A percentile compares a stretch with the other conserved stretches of the same genome.
These are phyloP conservation scores for Terana coerulea DNA, from an alignment of 768 basidiomycete genomes.

Conservation along the genomic window DNA sequence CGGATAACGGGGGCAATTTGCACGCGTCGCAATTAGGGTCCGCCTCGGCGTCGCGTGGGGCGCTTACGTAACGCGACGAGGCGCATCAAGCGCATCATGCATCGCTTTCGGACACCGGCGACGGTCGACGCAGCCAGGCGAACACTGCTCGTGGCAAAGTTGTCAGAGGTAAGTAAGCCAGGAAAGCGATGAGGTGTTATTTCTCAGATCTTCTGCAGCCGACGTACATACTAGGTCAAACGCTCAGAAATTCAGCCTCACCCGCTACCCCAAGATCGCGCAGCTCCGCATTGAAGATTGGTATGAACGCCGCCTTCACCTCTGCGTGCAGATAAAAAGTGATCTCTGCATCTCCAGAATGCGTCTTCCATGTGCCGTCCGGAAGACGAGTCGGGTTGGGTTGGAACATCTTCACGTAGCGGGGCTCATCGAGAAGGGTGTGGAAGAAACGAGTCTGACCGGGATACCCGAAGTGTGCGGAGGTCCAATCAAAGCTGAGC, in stretches of 20 bases:
- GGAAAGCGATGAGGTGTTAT: too few species aligned
- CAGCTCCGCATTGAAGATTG: neutral
- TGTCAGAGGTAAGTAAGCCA: too few species aligned
- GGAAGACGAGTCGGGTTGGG: conserved; percentile 11
- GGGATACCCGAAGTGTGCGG: conserved; percentile 17
- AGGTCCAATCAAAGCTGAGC: conserved; percentile 17
- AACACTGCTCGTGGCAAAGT: too few species aligned
- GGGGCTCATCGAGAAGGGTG: conserved; percentile 7
- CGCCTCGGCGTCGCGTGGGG: too few species aligned
- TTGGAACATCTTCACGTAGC: conserved; percentile 14
- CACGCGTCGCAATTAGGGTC: too few species aligned
- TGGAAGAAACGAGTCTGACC: conserved; percentile 15
- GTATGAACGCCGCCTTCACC: conserved; percentile 2
- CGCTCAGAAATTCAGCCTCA: conserved; percentile 9
- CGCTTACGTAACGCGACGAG: too few species aligned
- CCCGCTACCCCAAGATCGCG: conserved; percentile 5
- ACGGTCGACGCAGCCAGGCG: too few species aligned
- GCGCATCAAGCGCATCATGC: too few species aligned
- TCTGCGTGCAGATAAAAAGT: conserved; percentile 11
- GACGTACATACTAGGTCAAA: too few species aligned
- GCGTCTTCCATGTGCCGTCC: conserved; percentile 9
- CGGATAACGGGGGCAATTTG: too few species aligned
- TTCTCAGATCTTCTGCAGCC: too few species aligned
- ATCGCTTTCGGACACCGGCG: too few species aligned
- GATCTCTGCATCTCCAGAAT: conserved; percentile 11